Conservation (phyloP, 805 yeast species). For the Wickerhamia fluorescens region DNA sequence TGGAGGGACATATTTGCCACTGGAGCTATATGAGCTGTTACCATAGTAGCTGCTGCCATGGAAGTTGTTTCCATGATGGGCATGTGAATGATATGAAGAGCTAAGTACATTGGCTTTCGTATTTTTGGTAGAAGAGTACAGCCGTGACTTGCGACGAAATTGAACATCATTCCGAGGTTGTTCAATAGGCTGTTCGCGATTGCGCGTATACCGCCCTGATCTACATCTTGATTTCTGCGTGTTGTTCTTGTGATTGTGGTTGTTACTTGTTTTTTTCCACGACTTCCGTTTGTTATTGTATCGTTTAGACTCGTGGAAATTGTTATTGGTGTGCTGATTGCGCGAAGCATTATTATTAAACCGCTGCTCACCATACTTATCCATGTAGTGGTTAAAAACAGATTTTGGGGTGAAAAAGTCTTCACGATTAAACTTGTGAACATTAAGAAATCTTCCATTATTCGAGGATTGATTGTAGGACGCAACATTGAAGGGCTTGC, state of each 20-base stretch:
- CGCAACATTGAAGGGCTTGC: constrained; percentile 62
- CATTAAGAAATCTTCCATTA: constrained; percentile 2
- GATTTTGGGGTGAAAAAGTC: constrained; percentile 78
- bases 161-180: not conserved
- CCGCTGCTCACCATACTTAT: constrained; percentile 45
- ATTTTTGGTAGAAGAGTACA: constrained; percentile 7
- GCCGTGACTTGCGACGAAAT: constrained; percentile 8
- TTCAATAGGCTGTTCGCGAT: constrained; percentile 2
- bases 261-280: constrained; percentile 18
- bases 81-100: not conserved
- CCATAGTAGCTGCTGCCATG: not conserved
- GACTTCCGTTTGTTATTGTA: constrained; percentile 17
- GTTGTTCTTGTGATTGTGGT: constrained; percentile 14
- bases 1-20: constrained; percentile 37
- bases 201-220: constrained; percentile 2
- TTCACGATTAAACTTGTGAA: constrained; percentile 46
- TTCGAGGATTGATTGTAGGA: constrained; percentile 36
- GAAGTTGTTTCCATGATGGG: not conserved
- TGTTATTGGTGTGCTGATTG: constrained; percentile 4
- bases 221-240: constrained; percentile 1
- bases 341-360: constrained; percentile 7
- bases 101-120: constrained; percentile 1
- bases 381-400: constrained; percentile 64
- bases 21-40: constrained; percentile 3
- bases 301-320: constrained; percentile 8